Evolutionary conservation across 2,329 filamentous ascomycete species (phyloP), one percentile per base, ranked within the genome.

Genomic region (Calonectria pseudoreteaudii): DNA sequence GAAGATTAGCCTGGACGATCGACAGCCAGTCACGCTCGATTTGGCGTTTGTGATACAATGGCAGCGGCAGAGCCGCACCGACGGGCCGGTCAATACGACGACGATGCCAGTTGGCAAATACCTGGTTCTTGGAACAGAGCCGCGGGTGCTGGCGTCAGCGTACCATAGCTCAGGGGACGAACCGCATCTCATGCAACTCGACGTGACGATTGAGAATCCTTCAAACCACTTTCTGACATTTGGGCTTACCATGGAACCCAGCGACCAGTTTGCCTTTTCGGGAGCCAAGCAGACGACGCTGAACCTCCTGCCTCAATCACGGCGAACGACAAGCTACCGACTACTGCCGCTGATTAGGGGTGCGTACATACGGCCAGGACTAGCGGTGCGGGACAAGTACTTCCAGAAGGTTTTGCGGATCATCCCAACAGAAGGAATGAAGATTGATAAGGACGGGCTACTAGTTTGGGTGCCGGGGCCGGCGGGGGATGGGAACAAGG

Each of bases 181-280:
- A 52, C 72, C 83, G 68, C 70, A 80, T 14, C 80, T 90, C 11
- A 76, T 90, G 56, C 85, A 87, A 70, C 82, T 92, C 18, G 85
- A 89, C 52, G 82, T 91, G 82, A 95, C 92, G 4, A 92, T 99
- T 71, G 97, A 99, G 85, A 99, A 99, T 82, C 94, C 96, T 0
- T 98, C 96, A 0, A 94, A 93, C 83, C 97, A 99, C 83, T 97
- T 98, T 85, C 90, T 99, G 65, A 98, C 96, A 0, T 99, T 99
- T 85, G 95, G 94, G 36, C 85, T 98, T 64, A 92, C 89, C 31
- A 98, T 99, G 95, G 96, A 99, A 79, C 94, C 95, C 3, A 96
- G 92, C 82, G 95, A 98, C 76, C 91, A 95, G 68, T 98, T 98
- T 84, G 96, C 95, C 0, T 98, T 99, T 84, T 95, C 94, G 10